Evolutionary conservation across 352 stramenopile genomes (phyloP).

Genomic region (Phytopythium oedochilum): DNA sequence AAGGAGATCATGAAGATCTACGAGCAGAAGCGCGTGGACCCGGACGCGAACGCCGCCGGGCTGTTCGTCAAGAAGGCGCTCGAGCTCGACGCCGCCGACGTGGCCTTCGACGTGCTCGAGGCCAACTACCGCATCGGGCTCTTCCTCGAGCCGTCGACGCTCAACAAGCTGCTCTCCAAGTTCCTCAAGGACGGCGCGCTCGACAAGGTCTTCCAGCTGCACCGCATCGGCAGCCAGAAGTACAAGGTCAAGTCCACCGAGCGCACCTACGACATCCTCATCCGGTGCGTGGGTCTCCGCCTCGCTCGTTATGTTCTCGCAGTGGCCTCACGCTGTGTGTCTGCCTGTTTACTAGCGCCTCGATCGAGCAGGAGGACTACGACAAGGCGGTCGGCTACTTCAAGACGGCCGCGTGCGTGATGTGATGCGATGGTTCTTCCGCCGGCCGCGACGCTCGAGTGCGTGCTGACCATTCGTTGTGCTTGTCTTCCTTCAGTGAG

Average conservation of each 20-base stretch:
- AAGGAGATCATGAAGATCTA: slow-evolving; percentile 89
- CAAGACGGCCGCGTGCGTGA: slow-evolving; percentile 74
- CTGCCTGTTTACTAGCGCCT: slow-evolving; percentile 20
- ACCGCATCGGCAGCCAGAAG: slow-evolving; percentile 71
- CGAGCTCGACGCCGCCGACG: slow-evolving; percentile 61
- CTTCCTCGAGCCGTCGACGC: slow-evolving; percentile 73
- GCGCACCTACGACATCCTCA: slow-evolving; percentile 82
- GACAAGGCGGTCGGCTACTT: slow-evolving; percentile 66
- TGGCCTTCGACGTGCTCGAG: slow-evolving; percentile 75
- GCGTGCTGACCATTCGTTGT: not conserved
- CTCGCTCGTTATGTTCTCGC: no score
- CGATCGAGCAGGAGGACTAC: slow-evolving; percentile 68
- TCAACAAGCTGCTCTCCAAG: slow-evolving; percentile 83
- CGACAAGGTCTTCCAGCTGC: slow-evolving; percentile 73
- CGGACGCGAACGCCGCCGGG: slow-evolving; percentile 65
- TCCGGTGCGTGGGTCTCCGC: slow-evolving; percentile 32
- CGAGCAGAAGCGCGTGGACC: slow-evolving; percentile 80
- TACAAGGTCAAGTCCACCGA: slow-evolving; percentile 84
- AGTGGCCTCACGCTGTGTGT: not conserved
- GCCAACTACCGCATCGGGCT: slow-evolving; percentile 81
- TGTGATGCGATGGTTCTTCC: no score
- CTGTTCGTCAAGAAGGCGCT: slow-evolving; percentile 84
- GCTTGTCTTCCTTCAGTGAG: slow-evolving; percentile 22
- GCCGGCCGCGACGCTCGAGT: not conserved
- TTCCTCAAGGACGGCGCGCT: slow-evolving; percentile 77